These are phyloP conservation scores for Xylariales sp. DNA, from an alignment of 2,329 filamentous ascomycete genomes.

Conservation along the genomic window DNA sequence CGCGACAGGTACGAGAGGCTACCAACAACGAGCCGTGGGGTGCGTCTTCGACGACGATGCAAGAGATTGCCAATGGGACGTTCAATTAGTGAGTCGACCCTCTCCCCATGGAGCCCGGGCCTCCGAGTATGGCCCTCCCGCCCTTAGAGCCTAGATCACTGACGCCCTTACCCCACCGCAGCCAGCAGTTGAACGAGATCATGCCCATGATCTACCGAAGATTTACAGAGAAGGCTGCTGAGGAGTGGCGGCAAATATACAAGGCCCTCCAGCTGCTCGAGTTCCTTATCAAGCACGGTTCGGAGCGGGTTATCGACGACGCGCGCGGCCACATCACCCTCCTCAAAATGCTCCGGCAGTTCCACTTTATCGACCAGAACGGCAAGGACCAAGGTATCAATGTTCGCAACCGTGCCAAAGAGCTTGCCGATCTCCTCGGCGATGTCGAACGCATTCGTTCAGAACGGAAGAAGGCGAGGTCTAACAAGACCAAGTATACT, in stretches of 20 bases:
- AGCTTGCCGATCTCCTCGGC: slow-evolving; percentile 86
- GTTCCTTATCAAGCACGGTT: slow-evolving; percentile 96
- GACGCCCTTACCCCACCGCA: slow-evolving; percentile 31
- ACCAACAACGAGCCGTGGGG: slow-evolving; percentile 99
- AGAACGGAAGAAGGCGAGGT: slow-evolving; percentile 83
- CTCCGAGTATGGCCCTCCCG: too few relatives aligned
- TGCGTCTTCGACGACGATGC: slow-evolving; percentile 78
- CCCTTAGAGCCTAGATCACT: not conserved
- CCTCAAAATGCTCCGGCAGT: slow-evolving; percentile 96
- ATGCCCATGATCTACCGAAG: slow-evolving; percentile 99
- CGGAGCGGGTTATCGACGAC: slow-evolving; percentile 95
- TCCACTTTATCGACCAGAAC: slow-evolving; percentile 93
- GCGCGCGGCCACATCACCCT: slow-evolving; percentile 91
- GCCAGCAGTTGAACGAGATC: slow-evolving; percentile 95
- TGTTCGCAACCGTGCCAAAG: slow-evolving; percentile 93
- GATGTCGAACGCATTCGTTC: slow-evolving; percentile 85
- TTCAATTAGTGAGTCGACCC: slow-evolving; percentile 81
- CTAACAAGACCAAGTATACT: slow-evolving; percentile 90
- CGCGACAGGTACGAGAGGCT: slow-evolving; percentile 80
- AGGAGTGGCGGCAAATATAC: slow-evolving; percentile 99
- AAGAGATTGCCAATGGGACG: slow-evolving; percentile 96
- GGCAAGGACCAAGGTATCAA: slow-evolving; percentile 99
- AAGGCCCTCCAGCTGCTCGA: slow-evolving; percentile 96
- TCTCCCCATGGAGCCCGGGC: not conserved
- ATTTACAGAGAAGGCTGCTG: slow-evolving; percentile 95